phyloP scores from a whole-genome alignment of 306 rosid genomes.

The Erythrophleum fordii region DNA sequence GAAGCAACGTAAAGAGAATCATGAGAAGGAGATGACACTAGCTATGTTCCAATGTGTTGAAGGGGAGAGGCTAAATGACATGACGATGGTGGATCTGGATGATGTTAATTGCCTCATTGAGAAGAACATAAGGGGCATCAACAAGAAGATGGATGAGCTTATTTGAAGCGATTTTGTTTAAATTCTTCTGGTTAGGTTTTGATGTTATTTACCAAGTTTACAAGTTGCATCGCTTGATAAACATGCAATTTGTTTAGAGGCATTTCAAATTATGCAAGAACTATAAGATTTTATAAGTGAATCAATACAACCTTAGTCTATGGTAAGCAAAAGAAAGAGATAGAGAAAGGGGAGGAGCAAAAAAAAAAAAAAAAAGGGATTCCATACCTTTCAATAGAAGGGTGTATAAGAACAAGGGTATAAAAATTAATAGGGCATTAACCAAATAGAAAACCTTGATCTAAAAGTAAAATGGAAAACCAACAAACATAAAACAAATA shows the following conservation, averaged over 20 bases:
- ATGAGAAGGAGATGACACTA: neutral
- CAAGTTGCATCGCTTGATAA: neutral
- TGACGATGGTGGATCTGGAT: neutral
- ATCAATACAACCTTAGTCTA: neutral
- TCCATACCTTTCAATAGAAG: neutral
- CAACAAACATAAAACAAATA: neutral
- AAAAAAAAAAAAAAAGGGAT: too few relatives aligned
- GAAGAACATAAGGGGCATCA: neutral
- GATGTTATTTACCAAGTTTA: neutral
- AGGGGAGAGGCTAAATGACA: neutral
- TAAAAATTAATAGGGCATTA: neutral
- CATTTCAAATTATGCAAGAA: neutral
- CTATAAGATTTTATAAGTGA: neutral
- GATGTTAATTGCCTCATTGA: neutral
- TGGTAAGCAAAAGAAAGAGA: neutral
- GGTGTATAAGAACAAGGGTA: neutral
- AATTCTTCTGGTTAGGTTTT: neutral
- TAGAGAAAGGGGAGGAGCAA: too few relatives aligned
- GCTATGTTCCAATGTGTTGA: neutral
- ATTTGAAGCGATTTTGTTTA: neutral
- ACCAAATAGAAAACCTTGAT: neutral
- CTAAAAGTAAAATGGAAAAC: neutral
- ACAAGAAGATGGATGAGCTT: neutral
- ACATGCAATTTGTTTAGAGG: neutral
- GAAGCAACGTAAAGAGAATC: conserved; percentile 28